Conservation (phyloP, 164 flowering plant species). For the Magnolia sinica region DNA sequence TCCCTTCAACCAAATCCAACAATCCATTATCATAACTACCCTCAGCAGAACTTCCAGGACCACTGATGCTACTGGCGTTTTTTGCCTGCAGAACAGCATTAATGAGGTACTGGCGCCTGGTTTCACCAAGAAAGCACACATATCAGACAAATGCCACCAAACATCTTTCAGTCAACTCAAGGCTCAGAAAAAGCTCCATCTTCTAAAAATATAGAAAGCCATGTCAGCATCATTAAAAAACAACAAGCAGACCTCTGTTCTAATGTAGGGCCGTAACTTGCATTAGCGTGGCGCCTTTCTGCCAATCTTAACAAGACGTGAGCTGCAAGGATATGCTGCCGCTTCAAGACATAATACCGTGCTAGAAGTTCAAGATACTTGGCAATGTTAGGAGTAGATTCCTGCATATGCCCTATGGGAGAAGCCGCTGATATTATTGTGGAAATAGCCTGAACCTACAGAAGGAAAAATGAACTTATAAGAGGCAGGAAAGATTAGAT, state of each 20-base stretch:
- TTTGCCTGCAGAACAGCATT: constrained; percentile 97
- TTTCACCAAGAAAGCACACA: constrained; percentile 9
- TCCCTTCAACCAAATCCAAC: constrained; percentile 91
- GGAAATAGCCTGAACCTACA: constrained; percentile 53
- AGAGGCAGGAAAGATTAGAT: not conserved
- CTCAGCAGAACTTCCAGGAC: constrained; percentile 42
- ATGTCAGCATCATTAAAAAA: not conserved
- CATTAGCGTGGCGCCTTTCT: constrained; percentile 70
- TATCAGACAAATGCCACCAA: not conserved
- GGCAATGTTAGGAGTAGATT: constrained; percentile 42
- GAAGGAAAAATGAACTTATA: not conserved
- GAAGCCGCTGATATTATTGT: constrained; percentile 38
- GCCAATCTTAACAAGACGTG: constrained; percentile 82
- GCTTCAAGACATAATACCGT: constrained; percentile 81
- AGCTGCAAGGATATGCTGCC: constrained; percentile 93
- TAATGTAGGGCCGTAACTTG: constrained; percentile 53
- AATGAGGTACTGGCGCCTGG: constrained; percentile 89
- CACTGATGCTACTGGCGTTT: constrained; percentile 59
- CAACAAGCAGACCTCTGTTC: constrained; percentile 61
- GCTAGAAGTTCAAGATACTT: constrained; percentile 92
- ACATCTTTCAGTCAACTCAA: not conserved
- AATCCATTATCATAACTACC: constrained; percentile 66
- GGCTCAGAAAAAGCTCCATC: not conserved
- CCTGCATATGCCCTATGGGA: constrained; percentile 43
- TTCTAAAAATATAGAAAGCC: not conserved